Evolutionary conservation across 2,329 filamentous ascomycete genomes (phyloP).

Genomic region (Aspergillus novofumigatus): DNA sequence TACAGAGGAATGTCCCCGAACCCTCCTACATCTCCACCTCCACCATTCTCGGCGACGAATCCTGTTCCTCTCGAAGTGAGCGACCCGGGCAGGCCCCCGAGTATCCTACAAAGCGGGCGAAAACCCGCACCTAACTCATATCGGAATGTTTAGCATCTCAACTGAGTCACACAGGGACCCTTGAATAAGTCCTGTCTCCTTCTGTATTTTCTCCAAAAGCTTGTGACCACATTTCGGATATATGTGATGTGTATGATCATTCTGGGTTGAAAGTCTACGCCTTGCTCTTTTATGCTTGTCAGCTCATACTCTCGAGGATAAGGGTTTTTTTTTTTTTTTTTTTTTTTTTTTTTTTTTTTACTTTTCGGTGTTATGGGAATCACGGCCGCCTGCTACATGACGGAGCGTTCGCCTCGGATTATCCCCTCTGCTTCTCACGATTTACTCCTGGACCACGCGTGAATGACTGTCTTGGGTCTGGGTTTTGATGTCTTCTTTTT

Average conservation of each 20-base stretch:
- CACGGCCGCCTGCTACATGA: not conserved
- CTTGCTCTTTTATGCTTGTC: not conserved
- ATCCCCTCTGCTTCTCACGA: not conserved
- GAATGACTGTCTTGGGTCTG: not conserved
- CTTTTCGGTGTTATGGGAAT: not conserved
- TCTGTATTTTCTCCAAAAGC: not conserved
- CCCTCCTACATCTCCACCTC: conserved; percentile 26
- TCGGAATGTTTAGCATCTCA: conserved; percentile 27
- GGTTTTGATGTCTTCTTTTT: not conserved
- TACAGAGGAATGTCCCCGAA: conserved; percentile 16
- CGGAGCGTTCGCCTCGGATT: not conserved
- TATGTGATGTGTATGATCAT: not conserved
- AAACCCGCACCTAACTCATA: conserved; percentile 33
- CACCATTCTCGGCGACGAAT: conserved; percentile 22
- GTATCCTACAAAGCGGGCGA: conserved; percentile 38
- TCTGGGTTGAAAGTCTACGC: not conserved
- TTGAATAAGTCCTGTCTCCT: not conserved
- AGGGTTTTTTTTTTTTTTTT: not conserved
- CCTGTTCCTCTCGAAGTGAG: conserved; percentile 13
- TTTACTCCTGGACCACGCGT: not conserved
- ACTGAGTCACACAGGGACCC: not conserved
- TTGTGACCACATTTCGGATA: not conserved
- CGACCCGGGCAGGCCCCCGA: conserved; percentile 34
- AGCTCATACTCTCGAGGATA: not conserved
- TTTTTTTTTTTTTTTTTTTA: not conserved